Base-by-base conservation (phyloP, 2,329 filamentous ascomycete genomes). In the Chaetomiaceae sp. region DNA sequence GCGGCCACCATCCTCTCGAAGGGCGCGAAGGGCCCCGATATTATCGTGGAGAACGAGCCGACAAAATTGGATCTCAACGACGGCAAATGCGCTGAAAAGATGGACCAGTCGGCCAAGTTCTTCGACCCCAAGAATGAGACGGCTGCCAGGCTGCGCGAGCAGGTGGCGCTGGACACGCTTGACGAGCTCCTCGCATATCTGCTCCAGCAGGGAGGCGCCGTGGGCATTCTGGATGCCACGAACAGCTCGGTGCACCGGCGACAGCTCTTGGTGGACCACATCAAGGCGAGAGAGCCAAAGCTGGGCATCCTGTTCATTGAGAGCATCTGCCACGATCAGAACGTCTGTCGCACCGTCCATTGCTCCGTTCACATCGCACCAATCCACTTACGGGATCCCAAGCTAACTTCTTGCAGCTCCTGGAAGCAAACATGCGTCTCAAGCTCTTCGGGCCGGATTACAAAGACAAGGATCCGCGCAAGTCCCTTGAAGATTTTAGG, bases 361-460 rank as follows among this genome's bases (percentile, higher is more conserved):
- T 14, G 7, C 7, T 10, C 17, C 4, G 4, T 20, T 42, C 19
- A 3, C 12, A 15, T 29, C n/a, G 22, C 17, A 24, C 9, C 22
- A 6, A 9, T 24, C 11, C 10, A n/a, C 7, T 2, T 20, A 2
- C 17, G 6, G 26, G 11, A 33, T 11, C 15, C 34, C 15, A 15
- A 33, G 9, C 51, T 56, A 22, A 55, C 45, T 20, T 20, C 3
- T n/a, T 34, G 7, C 50, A 81, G 65, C 72, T 97, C 20, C 74
- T 97, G 30, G 90, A 97, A 65, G 88, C 90, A 15, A 97, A 97
- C 62, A 97, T 97, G 89, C 88, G 91, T 22, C 72, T 97, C 52
- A 97, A 97, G 72, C 80, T 97, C 6, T 94, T 88, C 3, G 93
- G 93, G 0, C 93, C 93, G 0, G 93, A 98, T 65, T 98, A 98